A percentile compares a stretch with the other conserved stretches of the same genome.
Conservation (phyloP, 495 filamentous ascomycete species). For the Cryomyces antarcticus region DNA sequence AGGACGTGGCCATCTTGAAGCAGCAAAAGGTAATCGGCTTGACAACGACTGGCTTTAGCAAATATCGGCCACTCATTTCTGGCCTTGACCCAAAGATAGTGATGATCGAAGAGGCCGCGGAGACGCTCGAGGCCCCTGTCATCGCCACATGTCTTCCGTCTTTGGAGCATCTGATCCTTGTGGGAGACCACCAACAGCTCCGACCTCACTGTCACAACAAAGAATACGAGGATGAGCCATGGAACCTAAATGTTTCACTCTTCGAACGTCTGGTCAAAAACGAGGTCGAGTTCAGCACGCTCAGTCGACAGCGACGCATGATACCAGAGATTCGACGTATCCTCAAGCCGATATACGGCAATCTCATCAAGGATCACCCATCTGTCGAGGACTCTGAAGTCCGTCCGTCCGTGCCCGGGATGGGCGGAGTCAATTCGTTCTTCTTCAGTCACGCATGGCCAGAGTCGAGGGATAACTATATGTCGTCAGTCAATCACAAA, state of each 20-base stretch:
- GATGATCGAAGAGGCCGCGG: constrained; percentile 59
- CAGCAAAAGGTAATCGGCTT: constrained; percentile 44
- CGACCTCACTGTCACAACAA: constrained; percentile 37
- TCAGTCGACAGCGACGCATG: constrained; percentile 50
- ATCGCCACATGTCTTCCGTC: constrained; percentile 43
- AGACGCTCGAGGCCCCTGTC: constrained; percentile 47
- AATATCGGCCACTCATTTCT: constrained; percentile 58
- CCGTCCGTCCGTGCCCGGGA: constrained; percentile 50
- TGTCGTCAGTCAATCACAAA: constrained; percentile 48
- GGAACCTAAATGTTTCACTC: constrained; percentile 45
- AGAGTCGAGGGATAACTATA: constrained; percentile 42
- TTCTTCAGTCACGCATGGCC: constrained; percentile 54
- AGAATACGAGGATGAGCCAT: constrained; percentile 34
- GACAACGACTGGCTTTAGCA: constrained; percentile 74
- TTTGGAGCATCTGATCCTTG: constrained; percentile 51
- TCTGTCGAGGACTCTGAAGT: constrained; percentile 29
- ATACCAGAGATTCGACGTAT: constrained; percentile 46
- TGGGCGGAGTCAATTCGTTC: constrained; percentile 47
- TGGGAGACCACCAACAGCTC: constrained; percentile 61
- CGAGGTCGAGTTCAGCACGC: constrained; percentile 35
- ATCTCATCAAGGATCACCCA: constrained; percentile 44
- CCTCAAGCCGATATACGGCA: constrained; percentile 45
- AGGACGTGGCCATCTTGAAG: constrained; percentile 26
- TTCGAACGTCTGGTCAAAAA: constrained; percentile 64
- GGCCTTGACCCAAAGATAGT: constrained; percentile 45